These are phyloP conservation scores for Calonectria henricotiae DNA, from an alignment of 2,329 filamentous ascomycete species.

Conservation along the genomic window DNA sequence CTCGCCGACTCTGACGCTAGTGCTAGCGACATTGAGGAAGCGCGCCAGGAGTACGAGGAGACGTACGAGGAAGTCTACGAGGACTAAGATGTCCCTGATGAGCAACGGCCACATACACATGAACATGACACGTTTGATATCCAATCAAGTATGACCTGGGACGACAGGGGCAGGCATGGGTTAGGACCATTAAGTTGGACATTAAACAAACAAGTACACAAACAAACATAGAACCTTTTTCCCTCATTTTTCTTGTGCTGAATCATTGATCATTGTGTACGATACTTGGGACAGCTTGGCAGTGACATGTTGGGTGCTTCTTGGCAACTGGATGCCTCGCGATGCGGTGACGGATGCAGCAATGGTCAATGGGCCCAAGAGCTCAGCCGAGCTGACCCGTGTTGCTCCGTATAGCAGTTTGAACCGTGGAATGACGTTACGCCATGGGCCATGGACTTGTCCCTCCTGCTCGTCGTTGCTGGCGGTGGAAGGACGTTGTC, in stretches of 20 bases:
- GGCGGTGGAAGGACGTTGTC: conserved; percentile 6
- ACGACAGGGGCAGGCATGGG: conserved; percentile 27
- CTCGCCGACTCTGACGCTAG: conserved; percentile 63
- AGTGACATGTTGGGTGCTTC: conserved; percentile 10
- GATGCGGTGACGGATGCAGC: conserved; percentile 14
- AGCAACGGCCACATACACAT: conserved; percentile 32
- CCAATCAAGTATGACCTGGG: conserved; percentile 40
- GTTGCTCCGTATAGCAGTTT: neutral
- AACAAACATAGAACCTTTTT: conserved; percentile 1
- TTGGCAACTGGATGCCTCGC: conserved; percentile 12
- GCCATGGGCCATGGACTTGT: neutral
- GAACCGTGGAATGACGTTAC: neutral
- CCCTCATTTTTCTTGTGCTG: neutral
- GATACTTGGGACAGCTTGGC: neutral
- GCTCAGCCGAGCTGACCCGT: conserved; percentile 8
- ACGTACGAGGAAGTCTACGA: conserved; percentile 52
- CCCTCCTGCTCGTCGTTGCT: too few relatives aligned
- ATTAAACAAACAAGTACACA: conserved; percentile 8
- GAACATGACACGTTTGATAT: conserved; percentile 46
- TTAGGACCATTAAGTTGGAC: conserved; percentile 26
- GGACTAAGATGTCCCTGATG: conserved; percentile 43
- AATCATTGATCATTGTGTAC: neutral
- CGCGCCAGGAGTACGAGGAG: conserved; percentile 67
- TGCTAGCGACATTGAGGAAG: conserved; percentile 71
- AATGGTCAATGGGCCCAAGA: neutral